phyloP scores from a whole-genome alignment of 1,284 basidiomycete genomes.

The Microbotryum intermedium region DNA sequence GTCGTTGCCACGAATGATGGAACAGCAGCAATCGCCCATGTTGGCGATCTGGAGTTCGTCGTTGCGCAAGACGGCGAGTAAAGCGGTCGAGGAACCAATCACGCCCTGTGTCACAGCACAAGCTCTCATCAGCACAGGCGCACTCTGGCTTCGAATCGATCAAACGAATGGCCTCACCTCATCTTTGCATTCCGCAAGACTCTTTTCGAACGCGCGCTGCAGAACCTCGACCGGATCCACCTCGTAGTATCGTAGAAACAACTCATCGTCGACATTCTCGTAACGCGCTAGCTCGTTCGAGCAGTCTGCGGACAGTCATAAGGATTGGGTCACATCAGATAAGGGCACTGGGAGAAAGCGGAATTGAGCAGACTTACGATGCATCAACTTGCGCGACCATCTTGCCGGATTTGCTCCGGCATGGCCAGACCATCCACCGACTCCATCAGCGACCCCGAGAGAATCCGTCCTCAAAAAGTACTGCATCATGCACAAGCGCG shows the following conservation, averaged over 20 bases:
- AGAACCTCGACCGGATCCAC: constrained; percentile 51
- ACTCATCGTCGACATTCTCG: constrained; percentile 32
- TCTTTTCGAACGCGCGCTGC: constrained; percentile 51
- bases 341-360: background rate
- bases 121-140: background rate
- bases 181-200: constrained; percentile 41
- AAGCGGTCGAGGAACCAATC: constrained; percentile 49
- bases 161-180: constrained; percentile 37
- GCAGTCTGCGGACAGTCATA: constrained; percentile 24
- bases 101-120: constrained; percentile 41
- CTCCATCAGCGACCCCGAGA: constrained; percentile 80
- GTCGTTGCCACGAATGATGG: constrained; percentile 34
- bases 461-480: constrained; percentile 73
- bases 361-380: constrained; percentile 43
- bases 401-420: constrained; percentile 55
- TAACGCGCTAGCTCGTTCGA: constrained; percentile 28
- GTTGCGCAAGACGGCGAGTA: constrained; percentile 51
- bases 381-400: constrained; percentile 78
- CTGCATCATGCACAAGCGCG: constrained; percentile 31
- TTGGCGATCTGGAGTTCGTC: constrained; percentile 82
- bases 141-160: background rate
- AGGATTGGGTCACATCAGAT: background rate
- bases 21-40: constrained; percentile 74
- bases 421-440: constrained; percentile 70
- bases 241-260: constrained; percentile 32